Evolutionary conservation across 768 basidiomycete genomes (phyloP), one percentile per base, ranked within the genome.

Genomic region (Galerina marginata): DNA sequence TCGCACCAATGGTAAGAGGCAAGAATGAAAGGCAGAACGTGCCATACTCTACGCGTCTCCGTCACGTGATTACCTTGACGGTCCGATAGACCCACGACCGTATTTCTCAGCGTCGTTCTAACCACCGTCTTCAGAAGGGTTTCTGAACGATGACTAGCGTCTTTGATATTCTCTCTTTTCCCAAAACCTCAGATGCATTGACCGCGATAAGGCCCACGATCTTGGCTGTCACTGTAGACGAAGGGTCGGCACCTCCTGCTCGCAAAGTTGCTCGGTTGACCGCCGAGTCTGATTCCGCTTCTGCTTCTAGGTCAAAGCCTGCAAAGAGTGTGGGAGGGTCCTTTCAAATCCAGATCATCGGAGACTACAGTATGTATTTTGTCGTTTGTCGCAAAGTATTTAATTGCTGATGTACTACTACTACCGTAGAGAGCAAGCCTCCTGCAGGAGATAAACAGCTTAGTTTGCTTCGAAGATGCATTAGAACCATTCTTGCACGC

Each of bases 211-310:
- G 73, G 38, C 63, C 79, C 3, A 74, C 80, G 6, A 68, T 77
- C 44, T 55, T 74, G 49, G 77, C 71, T n/a, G 57, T 64, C 29
- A 72, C 44, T 25, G 16, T 61, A 23, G 69, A 79, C 59, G 77
- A 80, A 59, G 81, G 80, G 74, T 81, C 78, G 69, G 83, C 77
- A 71, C 84, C 84, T 74, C 85, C 82, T 77, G 83, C 84, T 64
- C 83, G 81, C 74, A 92, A 92, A 79, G 84, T 84, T 59, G 81
- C 87, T 62, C 87, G 89, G 63, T 77, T 89, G 74, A 83, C 82
- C 63, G 76, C 77, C 67, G 87, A 89, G 79, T 85, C 83, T 74
- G 89, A 91, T 76, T 82, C 87, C 66, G 83, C 83, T 65, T 85
- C 87, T 72, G 84, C 87, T 66, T 86, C 81, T 73, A 85, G 90